Evolutionary conservation across 2,329 filamentous ascomycete species (phyloP).

Genomic region (Aspergillus sp.): DNA sequence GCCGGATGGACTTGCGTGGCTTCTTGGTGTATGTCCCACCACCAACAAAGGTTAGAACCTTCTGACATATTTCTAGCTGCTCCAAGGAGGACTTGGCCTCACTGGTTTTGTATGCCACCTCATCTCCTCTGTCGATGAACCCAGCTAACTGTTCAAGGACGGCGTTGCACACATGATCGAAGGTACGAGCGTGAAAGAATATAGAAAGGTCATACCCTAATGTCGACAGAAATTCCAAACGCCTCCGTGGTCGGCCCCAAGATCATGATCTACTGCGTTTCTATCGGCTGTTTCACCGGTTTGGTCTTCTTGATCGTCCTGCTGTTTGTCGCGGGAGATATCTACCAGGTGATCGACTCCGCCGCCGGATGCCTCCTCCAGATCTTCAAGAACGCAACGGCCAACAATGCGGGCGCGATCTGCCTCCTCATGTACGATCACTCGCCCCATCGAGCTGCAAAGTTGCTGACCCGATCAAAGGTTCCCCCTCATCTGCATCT

Average conservation of each 20-base stretch:
- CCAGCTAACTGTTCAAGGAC: conserved; percentile 23
- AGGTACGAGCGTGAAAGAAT: conserved; percentile 18
- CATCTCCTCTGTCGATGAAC: neutral
- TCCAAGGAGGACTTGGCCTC: conserved; percentile 53
- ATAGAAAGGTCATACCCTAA: conserved; percentile 5
- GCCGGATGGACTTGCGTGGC: conserved; percentile 62
- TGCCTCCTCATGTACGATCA: conserved; percentile 58
- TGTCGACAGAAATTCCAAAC: conserved; percentile 39
- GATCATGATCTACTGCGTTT: conserved; percentile 65
- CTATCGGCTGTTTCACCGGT: conserved; percentile 62
- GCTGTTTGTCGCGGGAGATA: conserved; percentile 62
- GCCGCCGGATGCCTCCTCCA: conserved; percentile 59
- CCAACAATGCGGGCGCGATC: conserved; percentile 59
- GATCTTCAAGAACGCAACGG: conserved; percentile 63
- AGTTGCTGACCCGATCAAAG: conserved; percentile 13
- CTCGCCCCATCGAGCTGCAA: neutral
- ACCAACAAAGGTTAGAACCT: neutral
- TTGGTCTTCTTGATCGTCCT: conserved; percentile 62
- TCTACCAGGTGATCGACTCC: conserved; percentile 56
- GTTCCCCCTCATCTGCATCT: conserved; percentile 31
- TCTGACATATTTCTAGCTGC: conserved; percentile 30
- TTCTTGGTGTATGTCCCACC: conserved; percentile 38
- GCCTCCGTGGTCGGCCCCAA: conserved; percentile 58
- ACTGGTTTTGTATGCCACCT: conserved; percentile 51
- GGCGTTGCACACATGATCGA: conserved; percentile 55